Conservation (phyloP, 1,284 basidiomycete genomes). For the Flammula alnicola region DNA sequence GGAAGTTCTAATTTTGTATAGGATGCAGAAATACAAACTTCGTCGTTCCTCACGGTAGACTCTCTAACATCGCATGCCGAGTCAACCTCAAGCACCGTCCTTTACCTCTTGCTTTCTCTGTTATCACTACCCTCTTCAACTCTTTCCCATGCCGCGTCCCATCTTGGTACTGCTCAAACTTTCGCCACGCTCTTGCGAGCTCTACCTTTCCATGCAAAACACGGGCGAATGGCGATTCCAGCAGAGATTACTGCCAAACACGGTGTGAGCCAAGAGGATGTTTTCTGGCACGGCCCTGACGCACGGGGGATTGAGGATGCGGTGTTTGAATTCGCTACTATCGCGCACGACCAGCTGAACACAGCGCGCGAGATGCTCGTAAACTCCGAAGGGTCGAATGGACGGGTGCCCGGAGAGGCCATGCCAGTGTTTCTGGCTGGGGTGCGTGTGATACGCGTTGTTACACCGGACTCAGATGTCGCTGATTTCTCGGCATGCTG, state of each 20-base stretch:
- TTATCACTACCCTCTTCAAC: conserved; percentile 66
- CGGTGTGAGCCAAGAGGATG: conserved; percentile 85
- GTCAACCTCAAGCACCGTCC: conserved; percentile 78
- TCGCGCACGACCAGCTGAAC: conserved; percentile 89
- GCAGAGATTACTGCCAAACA: conserved; percentile 83
- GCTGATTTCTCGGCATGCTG: conserved; percentile 14
- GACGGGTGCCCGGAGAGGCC: conserved; percentile 64
- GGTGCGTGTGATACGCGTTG: conserved; percentile 51
- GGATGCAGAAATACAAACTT: conserved; percentile 76
- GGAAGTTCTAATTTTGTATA: conserved; percentile 36
- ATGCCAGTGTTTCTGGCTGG: conserved; percentile 83
- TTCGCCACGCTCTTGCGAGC: conserved; percentile 76
- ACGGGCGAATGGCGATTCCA: conserved; percentile 81
- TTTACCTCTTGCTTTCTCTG: conserved; percentile 81
- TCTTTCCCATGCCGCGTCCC: conserved; percentile 80
- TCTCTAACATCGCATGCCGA: conserved; percentile 75
- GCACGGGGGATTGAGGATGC: conserved; percentile 75
- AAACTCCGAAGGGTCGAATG: conserved; percentile 54
- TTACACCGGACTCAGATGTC: conserved; percentile 18
- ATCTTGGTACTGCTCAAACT: conserved; percentile 76
- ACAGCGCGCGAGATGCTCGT: conserved; percentile 80
- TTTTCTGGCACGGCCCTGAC: conserved; percentile 72
- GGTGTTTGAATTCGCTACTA: conserved; percentile 87
- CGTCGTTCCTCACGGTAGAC: conserved; percentile 73
- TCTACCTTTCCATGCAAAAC: conserved; percentile 76